A percentile compares a stretch with the other conserved stretches of the same genome.
These are phyloP conservation scores for Herpetospermum pedunculosum DNA, from an alignment of 306 rosid genomes.

Conservation along the genomic window DNA sequence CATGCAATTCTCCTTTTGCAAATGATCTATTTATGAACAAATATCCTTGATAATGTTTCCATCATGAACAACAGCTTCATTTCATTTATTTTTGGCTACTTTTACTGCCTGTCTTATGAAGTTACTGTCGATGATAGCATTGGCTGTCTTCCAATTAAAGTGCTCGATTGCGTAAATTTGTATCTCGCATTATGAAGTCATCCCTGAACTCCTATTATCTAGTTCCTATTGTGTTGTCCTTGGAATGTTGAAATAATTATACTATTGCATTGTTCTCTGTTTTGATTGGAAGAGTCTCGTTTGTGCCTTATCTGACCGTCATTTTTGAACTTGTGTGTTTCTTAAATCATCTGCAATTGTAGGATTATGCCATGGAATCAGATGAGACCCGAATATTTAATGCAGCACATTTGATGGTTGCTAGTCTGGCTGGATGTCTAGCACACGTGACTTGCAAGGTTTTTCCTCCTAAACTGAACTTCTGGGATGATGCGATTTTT, in stretches of 20 bases:
- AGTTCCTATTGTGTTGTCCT: neutral
- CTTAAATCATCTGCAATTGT: slow-evolving; percentile 12
- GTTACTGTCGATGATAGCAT: neutral
- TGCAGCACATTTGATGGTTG: slow-evolving; percentile 99
- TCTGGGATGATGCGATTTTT: neutral
- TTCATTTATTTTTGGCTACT: neutral
- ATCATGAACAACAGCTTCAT: neutral
- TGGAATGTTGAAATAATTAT: neutral
- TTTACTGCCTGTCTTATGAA: neutral
- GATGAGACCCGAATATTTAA: slow-evolving; percentile 83
- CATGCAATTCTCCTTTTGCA: too few species aligned
- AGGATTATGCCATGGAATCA: slow-evolving; percentile 98
- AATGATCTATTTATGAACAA: too few species aligned
- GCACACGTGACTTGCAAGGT: slow-evolving; percentile 99
- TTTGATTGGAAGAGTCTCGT: neutral
- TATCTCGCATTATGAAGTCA: neutral
- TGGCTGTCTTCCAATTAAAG: neutral
- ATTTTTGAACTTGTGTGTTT: neutral
- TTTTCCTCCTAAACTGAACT: slow-evolving; percentile 3
- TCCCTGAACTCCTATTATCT: neutral
- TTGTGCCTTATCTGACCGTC: neutral
- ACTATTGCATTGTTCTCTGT: neutral
- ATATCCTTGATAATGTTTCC: neutral
- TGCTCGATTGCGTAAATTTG: neutral
- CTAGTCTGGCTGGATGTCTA: slow-evolving; percentile 90